Base-by-base conservation (phyloP, 1,139 yeast genomes). In the Nakaseomyces bracarensis region DNA sequence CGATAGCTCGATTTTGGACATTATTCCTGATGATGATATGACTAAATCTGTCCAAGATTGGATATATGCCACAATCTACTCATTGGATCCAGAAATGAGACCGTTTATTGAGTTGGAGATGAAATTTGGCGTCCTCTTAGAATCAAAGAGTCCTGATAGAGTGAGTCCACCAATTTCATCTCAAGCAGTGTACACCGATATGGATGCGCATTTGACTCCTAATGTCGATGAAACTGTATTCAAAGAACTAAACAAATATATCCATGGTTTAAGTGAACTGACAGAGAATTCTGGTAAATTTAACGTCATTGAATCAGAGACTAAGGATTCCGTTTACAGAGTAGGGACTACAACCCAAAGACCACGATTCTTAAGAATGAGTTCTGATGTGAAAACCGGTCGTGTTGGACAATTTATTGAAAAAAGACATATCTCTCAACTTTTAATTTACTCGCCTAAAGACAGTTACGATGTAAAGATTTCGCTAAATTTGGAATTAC, bases 1-100 rank as follows among this genome's bases (percentile, higher is more conserved):
- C 11, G 67, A 64, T 42, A 52, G 58, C 44, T 77, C 83, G 22
- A 71, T 85, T 18, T 75, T 86, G 1, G 86, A 86, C 9, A 69
- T 79, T 1, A 75, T 81, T 21, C 96, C 96, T 1, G 82, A 84
- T 40, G 86, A 85, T 51, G 91, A 86, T 52, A 69, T 85, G 41
- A 82, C 91, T 3, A 74, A 91, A 53, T 77, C 85, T 31, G 77
- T 87, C 5, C 84, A 94, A 13, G 86, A 82, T 53, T 87, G 96
- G 96, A 72, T 87, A 4, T 87, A 82, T 68, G 89, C 94, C 22
- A 82, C 83, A 49, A 70, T 86, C 43, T 70, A 72, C 36, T 79
- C 81, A 29, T 70, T 85, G 38, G 75, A 74, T 15, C 76, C 74
- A 11, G 74, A 72, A 21, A 74, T 77, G 49, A 69, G 85, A 31